Percentiles rank a stretch among this genome's conserved stretches.
Evolutionary conservation across 2,329 filamentous ascomycete genomes (phyloP).

Genomic region (Calonectria henricotiae): DNA sequence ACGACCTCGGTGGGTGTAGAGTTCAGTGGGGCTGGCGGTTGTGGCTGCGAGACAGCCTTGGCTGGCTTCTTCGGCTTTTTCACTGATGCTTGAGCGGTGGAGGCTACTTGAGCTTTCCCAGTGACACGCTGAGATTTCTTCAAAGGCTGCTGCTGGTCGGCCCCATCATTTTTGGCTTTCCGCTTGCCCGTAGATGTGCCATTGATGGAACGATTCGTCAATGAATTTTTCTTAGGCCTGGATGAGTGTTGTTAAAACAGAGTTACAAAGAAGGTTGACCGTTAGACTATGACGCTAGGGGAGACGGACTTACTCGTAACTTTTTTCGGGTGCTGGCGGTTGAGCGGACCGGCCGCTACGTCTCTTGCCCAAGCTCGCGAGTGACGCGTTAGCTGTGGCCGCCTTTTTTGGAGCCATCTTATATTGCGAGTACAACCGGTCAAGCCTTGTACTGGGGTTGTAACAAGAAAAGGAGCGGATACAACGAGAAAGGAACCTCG

Average conservation of each 20-base stretch:
- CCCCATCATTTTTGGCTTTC: neutral
- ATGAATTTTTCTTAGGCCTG: neutral
- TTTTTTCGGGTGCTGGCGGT: slow-evolving; percentile 2
- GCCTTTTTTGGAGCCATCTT: neutral
- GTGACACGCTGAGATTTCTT: neutral
- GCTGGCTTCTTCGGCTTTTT: neutral
- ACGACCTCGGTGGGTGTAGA: slow-evolving; percentile 13
- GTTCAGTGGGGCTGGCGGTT: neutral
- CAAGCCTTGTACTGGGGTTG: too few species aligned
- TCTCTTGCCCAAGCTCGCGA: neutral
- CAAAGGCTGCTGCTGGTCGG: too few species aligned
- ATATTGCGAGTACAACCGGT: neutral
- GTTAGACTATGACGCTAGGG: neutral
- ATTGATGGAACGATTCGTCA: neutral
- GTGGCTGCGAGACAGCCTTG: neutral
- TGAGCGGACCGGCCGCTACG: slow-evolving; percentile 1
- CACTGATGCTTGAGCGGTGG: neutral
- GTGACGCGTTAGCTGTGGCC: neutral
- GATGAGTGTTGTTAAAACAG: neutral
- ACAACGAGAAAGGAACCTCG: neutral
- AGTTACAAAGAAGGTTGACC: slow-evolving; percentile 3
- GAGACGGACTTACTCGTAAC: slow-evolving; percentile 1
- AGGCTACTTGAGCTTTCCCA: neutral
- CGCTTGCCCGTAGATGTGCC: neutral
- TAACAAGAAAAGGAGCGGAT: too few species aligned